Evolutionary conservation across 225 moss, liverwort and hornwort species (phyloP).

Genomic region (Sphagnum contortum): DNA sequence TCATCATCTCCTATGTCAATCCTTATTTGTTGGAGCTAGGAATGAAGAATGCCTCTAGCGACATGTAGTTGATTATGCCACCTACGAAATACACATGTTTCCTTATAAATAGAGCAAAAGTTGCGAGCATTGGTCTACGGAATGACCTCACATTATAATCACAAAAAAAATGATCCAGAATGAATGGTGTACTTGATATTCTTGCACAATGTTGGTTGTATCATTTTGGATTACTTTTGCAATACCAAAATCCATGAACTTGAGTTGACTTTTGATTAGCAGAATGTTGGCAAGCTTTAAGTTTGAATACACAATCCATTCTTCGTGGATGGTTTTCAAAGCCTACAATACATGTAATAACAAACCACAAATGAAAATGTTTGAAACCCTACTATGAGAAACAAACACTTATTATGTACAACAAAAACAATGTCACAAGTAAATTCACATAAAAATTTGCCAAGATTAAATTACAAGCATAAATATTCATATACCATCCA

Average conservation of each 20-base stretch:
- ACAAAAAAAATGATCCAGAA: constrained; percentile 9
- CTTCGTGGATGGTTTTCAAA: constrained; percentile 87
- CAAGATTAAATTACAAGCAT: background rate
- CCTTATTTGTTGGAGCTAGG: too few relatives aligned
- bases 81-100: constrained; percentile 21
- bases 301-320: constrained; percentile 94
- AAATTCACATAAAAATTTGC: background rate
- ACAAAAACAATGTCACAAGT: background rate
- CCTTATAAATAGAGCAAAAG: background rate
- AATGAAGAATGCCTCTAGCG: constrained; percentile 81
- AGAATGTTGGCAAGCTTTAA: constrained; percentile 98
- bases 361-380: too few relatives aligned
- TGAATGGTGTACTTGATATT: constrained; percentile 43
- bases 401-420: too few relatives aligned
- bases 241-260: constrained; percentile 95
- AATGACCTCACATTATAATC: too few relatives aligned
- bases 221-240: constrained; percentile 98
- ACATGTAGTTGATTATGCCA: constrained; percentile 92
- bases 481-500: constrained; percentile 56
- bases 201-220: constrained; percentile 83
- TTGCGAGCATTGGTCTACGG: background rate
- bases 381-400: too few relatives aligned
- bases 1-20: too few relatives aligned
- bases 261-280: constrained; percentile 89
- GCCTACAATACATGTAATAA: constrained; percentile 81